Evolutionary conservation across 2,329 filamentous ascomycete genomes (phyloP), one percentile per base, ranked within the genome.

Genomic region (Arthrobotrys pseudoclavata): DNA sequence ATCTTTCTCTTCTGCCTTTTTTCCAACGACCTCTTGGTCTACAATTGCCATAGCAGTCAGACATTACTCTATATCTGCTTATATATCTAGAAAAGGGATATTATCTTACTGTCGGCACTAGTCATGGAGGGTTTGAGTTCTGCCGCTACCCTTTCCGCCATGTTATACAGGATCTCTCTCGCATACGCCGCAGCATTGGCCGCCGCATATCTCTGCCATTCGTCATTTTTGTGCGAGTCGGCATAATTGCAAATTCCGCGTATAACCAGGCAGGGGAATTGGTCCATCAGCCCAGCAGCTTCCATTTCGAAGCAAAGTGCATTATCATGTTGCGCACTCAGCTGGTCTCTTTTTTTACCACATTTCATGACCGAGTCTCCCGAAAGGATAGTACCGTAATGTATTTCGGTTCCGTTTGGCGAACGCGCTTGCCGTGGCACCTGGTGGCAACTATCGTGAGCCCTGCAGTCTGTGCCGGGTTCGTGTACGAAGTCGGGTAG

Each of bases 221-320:
- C 34, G 4, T 40, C 34, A 42, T 45, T 53, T 15, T 53, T 67
- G 24, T 67, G 63, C 0, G 63, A 67, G 22, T 67, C 63, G 10
- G n/a, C 34, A 22, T 67, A 67, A 12, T 53, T 18, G 20, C 45
- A 55, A 7, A 67, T 67, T 6, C 63, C 63, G 7, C 63, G 47
- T 15, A 67, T 53, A 24, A 67, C 63, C n/a, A 67, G 15, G 13
- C 63, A 67, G 5, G 63, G 48, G 9, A 67, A 67, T 1, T 12
- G 13, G 10, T 67, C 47, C 52, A 57, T 57, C 3, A 57, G 6
- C 1, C 52, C 52, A 3, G 52, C 52, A 1, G 52, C 52, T n/a
- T 55, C 63, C 48, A 53, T 67, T n/a, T 67, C 63, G n/a, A 67
- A 67, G 24, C 63, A 67, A 40, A 67, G 47, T 3, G 63, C 45